phyloP scores from a whole-genome alignment of 1,284 basidiomycete genomes.

The Malassezia yamatoensis region DNA sequence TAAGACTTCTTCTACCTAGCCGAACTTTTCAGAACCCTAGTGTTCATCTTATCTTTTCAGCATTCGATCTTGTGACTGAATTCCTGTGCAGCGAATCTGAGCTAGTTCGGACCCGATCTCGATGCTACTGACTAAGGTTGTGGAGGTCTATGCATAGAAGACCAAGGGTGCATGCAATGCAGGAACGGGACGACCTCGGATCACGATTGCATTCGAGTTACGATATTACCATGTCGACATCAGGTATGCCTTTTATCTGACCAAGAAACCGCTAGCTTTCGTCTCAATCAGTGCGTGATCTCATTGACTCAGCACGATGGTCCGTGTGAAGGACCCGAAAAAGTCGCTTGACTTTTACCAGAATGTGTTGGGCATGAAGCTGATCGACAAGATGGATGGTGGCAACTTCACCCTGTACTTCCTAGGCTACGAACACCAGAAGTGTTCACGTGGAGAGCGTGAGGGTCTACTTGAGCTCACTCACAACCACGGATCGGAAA shows the following conservation, averaged over 20 bases:
- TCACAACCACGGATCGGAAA: slow-evolving; percentile 46
- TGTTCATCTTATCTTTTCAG: no score
- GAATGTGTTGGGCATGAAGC: slow-evolving; percentile 70
- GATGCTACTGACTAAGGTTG: no score
- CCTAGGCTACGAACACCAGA: slow-evolving; percentile 64
- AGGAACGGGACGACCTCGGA: no score
- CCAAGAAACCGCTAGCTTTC: slow-evolving; percentile 38
- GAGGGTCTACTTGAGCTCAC: slow-evolving; percentile 52
- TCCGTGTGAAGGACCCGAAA: slow-evolving; percentile 79
- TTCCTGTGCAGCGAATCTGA: no score
- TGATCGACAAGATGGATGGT: slow-evolving; percentile 53
- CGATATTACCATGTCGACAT: slow-evolving; percentile 5
- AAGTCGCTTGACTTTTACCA: slow-evolving; percentile 40
- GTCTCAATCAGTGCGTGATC: slow-evolving; percentile 36
- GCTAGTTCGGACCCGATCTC: no score
- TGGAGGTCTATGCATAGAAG: no score
- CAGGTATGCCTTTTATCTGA: slow-evolving; percentile 1
- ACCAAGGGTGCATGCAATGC: no score
- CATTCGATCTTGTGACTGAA: no score
- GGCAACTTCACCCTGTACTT: slow-evolving; percentile 61
- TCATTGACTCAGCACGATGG: slow-evolving; percentile 58
- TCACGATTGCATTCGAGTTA: background rate
- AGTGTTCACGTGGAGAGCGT: slow-evolving; percentile 53
- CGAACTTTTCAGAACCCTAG: no score
- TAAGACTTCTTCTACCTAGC: no score